A percentile compares a stretch with the other conserved stretches of the same genome.
Conservation (phyloP, 2,329 filamentous ascomycete genomes). For the Colletotrichum spaethianum region DNA sequence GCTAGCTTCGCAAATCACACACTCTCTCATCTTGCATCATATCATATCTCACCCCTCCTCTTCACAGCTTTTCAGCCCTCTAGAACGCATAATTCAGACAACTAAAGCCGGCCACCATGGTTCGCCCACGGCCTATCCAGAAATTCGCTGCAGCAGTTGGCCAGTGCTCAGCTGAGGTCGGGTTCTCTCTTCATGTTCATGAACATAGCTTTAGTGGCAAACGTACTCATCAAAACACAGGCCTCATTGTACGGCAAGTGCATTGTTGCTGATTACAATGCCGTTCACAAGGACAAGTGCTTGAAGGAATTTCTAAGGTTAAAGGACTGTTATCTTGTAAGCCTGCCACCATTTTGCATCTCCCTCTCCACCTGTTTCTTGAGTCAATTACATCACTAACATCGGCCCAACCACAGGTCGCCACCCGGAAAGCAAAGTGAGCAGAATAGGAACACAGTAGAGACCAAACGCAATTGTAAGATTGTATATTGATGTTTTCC, state of each 20-base stretch:
- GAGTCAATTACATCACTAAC: conserved; percentile 16
- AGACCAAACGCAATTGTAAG: neutral
- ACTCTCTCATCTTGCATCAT: neutral
- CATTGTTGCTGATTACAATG: conserved; percentile 89
- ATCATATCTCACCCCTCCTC: neutral
- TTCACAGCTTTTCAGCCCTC: neutral
- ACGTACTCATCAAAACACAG: conserved; percentile 60
- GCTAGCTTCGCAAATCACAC: neutral
- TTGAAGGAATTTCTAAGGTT: conserved; percentile 85
- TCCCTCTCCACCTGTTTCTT: neutral
- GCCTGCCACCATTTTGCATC: conserved; percentile 44
- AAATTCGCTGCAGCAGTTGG: conserved; percentile 68
- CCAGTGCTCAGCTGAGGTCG: conserved; percentile 69
- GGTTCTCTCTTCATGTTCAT: conserved; percentile 33
- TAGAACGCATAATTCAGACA: neutral
- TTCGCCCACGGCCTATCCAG: conserved; percentile 63
- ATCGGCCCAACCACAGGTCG: conserved; percentile 23
- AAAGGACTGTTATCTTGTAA: conserved; percentile 90
- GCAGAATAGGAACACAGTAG: neutral
- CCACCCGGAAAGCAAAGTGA: conserved; percentile 33
- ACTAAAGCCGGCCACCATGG: conserved; percentile 43
- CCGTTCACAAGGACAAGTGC: conserved; percentile 93
- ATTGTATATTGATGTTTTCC: neutral
- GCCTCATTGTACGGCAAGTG: conserved; percentile 91
- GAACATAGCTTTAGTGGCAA: neutral